Base-by-base conservation (phyloP, 768 basidiomycete species). In the Mycena filopes region DNA sequence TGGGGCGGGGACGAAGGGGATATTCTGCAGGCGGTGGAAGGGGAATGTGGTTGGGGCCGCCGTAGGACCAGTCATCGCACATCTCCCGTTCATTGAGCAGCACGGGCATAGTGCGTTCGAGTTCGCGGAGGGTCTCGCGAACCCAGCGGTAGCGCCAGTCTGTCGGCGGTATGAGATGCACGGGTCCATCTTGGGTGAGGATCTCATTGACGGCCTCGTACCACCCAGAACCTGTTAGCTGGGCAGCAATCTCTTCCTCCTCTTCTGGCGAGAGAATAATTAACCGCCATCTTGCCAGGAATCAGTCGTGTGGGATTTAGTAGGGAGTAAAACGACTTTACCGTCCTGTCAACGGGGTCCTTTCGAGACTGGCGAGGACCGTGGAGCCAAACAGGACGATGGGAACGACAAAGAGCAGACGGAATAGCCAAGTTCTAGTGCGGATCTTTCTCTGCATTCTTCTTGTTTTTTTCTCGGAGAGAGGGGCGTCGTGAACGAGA, bases 71-170 rank as follows among this genome's bases (percentile, higher is more conserved):
- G 54, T 85, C 77, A 18, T 86, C 76, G 61, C 82, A 84, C 53
- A 86, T 70, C 64, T 87, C 81, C 18, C 79, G 78, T 71, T 93
- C 91, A 38, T 82, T 79, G 16, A 87, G 86, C 10, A 96, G 78
- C 18, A 87, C 70, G 12, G 90, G 93, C 43, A 96, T 88, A 46
- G 85, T 90, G 31, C 77, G 68, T 78, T 98, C 96, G 28, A 99
- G 85, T 58, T 82, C 82, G 20, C 92, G 87, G 23, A 98, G 79
- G 2, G 93, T 94, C 21, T 88, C 84, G 57, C 86, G 84, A 13
- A 97, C 95, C 96, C 97, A 98, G 21, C 79, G 73, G 74, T 93
- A 92, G 62, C 96, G 87, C 97, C 97, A 99, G 78, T 99, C 97
- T 26, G 82, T 84, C 1, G 83, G 76, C 36, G 92, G 86, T 55